Conservation (phyloP, 176 grass and related monocot species). For the Poa annua region DNA sequence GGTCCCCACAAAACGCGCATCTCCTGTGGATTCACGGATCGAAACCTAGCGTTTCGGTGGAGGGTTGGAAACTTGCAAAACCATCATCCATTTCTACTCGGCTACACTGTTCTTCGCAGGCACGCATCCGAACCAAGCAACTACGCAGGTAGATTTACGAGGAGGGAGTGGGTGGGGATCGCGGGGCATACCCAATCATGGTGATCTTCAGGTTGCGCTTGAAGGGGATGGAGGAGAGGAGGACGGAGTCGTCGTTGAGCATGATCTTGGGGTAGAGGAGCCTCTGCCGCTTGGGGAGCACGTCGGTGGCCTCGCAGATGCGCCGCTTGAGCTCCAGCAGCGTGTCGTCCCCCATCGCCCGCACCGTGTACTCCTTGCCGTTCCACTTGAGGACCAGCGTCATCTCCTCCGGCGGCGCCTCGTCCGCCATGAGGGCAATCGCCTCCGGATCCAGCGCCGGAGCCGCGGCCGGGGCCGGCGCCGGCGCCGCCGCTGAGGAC, state of each 20-base stretch:
- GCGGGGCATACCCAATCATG: slow-evolving; percentile 81
- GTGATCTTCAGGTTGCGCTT: slow-evolving; percentile 79
- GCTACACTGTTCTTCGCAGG: background rate
- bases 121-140: background rate
- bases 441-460: slow-evolving; percentile 31
- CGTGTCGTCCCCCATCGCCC: slow-evolving; percentile 84
- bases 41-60: background rate
- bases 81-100: background rate
- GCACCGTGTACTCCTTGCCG: slow-evolving; percentile 80
- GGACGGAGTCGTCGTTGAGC: slow-evolving; percentile 70
- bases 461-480: background rate
- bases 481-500: slow-evolving; percentile 32
- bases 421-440: slow-evolving; percentile 41
- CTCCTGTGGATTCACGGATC: slow-evolving; percentile 26
- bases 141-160: background rate
- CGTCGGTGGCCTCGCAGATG: slow-evolving; percentile 87
- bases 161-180: background rate
- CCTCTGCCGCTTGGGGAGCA: slow-evolving; percentile 91
- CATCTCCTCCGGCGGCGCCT: slow-evolving; percentile 69
- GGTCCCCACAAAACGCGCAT: background rate
- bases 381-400: slow-evolving; percentile 80
- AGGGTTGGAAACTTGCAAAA: background rate
- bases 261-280: slow-evolving; percentile 88
- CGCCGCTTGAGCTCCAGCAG: slow-evolving; percentile 90
- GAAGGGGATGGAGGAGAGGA: slow-evolving; percentile 80